Conservation (phyloP, 2,329 filamentous ascomycete genomes). For the Xylaria sp. region DNA sequence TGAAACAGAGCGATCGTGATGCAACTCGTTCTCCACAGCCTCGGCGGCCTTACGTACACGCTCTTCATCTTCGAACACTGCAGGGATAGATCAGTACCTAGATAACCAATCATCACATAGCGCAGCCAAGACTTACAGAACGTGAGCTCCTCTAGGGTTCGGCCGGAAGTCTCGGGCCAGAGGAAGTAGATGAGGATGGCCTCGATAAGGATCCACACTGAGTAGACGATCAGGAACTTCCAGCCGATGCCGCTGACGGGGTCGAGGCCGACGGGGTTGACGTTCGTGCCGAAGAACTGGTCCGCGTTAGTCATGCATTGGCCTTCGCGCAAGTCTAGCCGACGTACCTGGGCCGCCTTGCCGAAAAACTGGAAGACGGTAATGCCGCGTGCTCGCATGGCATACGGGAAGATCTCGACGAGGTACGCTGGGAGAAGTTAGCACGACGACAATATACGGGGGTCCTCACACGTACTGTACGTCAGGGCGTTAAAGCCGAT, state of each 20-base stretch:
- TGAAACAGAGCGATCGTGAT: constrained; percentile 29
- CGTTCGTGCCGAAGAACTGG: constrained; percentile 51
- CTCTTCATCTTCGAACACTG: constrained; percentile 40
- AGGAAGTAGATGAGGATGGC: constrained; percentile 70
- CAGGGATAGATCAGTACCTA: constrained; percentile 19
- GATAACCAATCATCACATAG: neutral
- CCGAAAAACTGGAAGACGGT: constrained; percentile 45
- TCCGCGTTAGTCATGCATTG: neutral
- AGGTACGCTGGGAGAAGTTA: constrained; percentile 47
- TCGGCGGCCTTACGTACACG: constrained; percentile 33
- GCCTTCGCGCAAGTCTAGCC: neutral
- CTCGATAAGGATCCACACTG: constrained; percentile 39
- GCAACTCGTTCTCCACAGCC: constrained; percentile 40
- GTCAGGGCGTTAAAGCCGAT: constrained; percentile 66
- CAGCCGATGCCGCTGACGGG: constrained; percentile 37
- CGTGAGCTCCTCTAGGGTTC: constrained; percentile 69
- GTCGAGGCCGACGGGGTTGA: constrained; percentile 44
- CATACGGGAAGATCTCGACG: constrained; percentile 60
- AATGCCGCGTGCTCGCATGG: constrained; percentile 59
- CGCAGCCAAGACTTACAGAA: constrained; percentile 34
- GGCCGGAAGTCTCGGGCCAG: constrained; percentile 78
- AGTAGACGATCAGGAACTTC: constrained; percentile 40
- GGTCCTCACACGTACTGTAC: constrained; percentile 49
- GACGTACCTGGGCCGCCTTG: constrained; percentile 38
- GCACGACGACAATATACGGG: neutral